phyloP scores from a whole-genome alignment of 352 stramenopile species.

The Nothophytophthora sp. region DNA sequence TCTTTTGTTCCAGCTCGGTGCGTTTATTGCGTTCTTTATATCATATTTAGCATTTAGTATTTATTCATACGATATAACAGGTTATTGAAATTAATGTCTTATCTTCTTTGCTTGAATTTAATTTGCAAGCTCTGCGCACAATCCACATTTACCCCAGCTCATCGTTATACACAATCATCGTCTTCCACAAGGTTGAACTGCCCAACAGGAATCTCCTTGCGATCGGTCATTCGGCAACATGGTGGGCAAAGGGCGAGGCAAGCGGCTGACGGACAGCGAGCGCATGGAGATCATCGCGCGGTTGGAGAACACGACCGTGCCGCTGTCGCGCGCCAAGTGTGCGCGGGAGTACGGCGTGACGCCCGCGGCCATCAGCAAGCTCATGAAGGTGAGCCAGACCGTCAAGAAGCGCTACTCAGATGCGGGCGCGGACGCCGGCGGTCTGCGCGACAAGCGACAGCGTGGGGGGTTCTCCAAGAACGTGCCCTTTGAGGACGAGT shows the following conservation, averaged over 20 bases:
- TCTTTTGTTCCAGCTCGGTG: too few species aligned
- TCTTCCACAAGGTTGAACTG: too few species aligned
- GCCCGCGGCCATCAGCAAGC: constrained; percentile 74
- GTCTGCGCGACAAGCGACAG: constrained; percentile 51
- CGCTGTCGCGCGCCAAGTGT: constrained; percentile 56
- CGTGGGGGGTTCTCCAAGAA: constrained; percentile 69
- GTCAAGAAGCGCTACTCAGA: constrained; percentile 75
- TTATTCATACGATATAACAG: too few species aligned
- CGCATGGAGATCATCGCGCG: constrained; percentile 75
- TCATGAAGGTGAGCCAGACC: constrained; percentile 70
- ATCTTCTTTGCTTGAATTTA: too few species aligned
- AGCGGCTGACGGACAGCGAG: constrained; percentile 71
- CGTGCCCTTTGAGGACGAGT: constrained; percentile 55
- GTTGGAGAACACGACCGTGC: constrained; percentile 54
- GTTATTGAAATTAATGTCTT: too few species aligned
- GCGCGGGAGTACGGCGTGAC: constrained; percentile 68
- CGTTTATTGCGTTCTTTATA: too few species aligned
- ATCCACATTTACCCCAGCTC: too few species aligned
- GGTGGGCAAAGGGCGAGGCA: constrained; percentile 45
- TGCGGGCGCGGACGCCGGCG: constrained; percentile 29
- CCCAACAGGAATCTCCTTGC: too few species aligned
- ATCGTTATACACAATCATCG: too few species aligned
- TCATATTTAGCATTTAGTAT: too few species aligned
- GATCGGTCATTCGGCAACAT: constrained; percentile 3
- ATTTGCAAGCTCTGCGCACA: too few species aligned